Evolutionary conservation across 2,329 filamentous ascomycete genomes (phyloP).

Genomic region (Sporothrix schenckii): DNA sequence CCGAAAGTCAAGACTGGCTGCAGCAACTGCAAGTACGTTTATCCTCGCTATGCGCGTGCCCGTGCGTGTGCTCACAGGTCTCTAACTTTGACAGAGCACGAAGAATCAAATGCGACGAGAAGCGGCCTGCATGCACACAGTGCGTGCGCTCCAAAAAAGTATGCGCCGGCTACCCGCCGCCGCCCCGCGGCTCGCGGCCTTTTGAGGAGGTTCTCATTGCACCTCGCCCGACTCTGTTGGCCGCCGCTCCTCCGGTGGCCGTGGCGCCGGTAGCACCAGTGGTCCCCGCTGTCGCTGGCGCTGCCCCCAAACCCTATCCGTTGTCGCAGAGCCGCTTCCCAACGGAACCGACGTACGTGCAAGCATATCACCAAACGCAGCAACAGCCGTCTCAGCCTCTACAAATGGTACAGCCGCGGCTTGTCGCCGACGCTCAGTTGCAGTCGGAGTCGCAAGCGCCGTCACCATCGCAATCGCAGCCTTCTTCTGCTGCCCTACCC

Average conservation of each 20-base stretch:
- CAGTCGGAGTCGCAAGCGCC: background rate
- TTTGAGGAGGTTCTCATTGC: constrained; percentile 55
- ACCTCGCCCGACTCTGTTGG: constrained; percentile 47
- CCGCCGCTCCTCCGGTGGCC: constrained; percentile 32
- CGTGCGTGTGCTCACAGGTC: background rate
- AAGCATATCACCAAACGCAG: constrained; percentile 14
- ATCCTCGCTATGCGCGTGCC: background rate
- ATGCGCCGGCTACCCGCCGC: constrained; percentile 66
- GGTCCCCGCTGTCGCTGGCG: background rate
- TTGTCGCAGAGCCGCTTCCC: background rate
- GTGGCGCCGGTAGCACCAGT: constrained; percentile 5
- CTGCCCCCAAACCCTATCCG: background rate
- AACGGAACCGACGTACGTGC: background rate
- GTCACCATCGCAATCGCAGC: background rate
- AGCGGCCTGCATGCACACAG: constrained; percentile 61
- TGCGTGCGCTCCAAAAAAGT: constrained; percentile 61
- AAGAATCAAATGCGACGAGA: constrained; percentile 69
- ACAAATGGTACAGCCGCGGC: background rate
- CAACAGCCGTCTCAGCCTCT: background rate
- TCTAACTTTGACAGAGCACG: constrained; percentile 51
- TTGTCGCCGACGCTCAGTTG: background rate
- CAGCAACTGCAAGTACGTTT: constrained; percentile 67
- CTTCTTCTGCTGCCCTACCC: background rate
- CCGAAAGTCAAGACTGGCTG: constrained; percentile 69
- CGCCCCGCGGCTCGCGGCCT: constrained; percentile 52